Base-by-base conservation (phyloP, 495 filamentous ascomycete species). In the Penicillium dipodomyicola region DNA sequence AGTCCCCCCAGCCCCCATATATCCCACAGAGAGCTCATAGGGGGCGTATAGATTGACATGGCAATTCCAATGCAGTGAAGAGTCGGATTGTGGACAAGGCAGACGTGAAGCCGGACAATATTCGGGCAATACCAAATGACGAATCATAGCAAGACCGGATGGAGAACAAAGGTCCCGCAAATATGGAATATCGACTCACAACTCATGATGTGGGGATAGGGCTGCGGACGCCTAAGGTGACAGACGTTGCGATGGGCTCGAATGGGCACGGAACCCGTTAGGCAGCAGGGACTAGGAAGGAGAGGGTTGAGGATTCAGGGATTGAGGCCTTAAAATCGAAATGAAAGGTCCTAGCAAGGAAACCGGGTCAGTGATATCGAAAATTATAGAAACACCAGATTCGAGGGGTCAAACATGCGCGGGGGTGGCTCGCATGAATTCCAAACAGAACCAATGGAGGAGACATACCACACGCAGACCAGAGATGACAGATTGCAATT, bases 171-270 rank as follows among this genome's bases (percentile, higher is more conserved):
- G 27, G 44, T 56, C 44, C 42, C 10, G 7, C 9, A 49, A 35
- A 49, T 41, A 60, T 43, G 12, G 48, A 49, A 63, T 59, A 15
- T 54, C 50, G 64, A 69, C 66, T 69, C 61, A 69, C 66, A 69
- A 57, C 66, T 69, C 66, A 69, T 69, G 41, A 49, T 69, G 64
- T 65, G 59, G 52, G 57, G 56, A 51, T 59, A 60, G 59, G 64
- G 64, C 58, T 64, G 52, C 33, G 50, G 30, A 42, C 19, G 42
- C 58, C 60, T 59, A 45, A 55, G 47, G 33, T 47, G 49, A 27
- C 41, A 43, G 51, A 33, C 9, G 50, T 49, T 62, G 58, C 48
- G 56, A 54, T 32, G 37, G 60, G 45, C 20, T 55, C 39, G 39
- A 57, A 53, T 57, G 50, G 63, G 46, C 43, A 49, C 25, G 35